Percentiles rank a stretch among this genome's conserved stretches.
These are phyloP conservation scores for Colletotrichum siamense DNA, from an alignment of 2,329 filamentous ascomycete species.

Conservation along the genomic window DNA sequence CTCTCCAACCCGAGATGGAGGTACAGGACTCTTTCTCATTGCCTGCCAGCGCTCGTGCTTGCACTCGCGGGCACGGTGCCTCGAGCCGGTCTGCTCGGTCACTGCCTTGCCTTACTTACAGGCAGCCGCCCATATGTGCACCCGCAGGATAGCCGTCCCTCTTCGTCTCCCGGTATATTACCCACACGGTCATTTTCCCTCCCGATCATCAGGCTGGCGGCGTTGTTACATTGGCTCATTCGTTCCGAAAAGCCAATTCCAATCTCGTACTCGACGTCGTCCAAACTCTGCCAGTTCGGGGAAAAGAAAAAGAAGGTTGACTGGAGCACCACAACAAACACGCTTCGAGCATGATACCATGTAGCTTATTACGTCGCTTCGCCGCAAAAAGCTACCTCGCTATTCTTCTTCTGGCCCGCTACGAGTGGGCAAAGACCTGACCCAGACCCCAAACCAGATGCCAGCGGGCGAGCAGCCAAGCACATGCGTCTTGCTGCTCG, in stretches of 20 bases:
- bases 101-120: not conserved
- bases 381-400: not conserved
- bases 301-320: not conserved
- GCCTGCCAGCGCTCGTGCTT: not conserved
- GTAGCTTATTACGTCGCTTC: not conserved
- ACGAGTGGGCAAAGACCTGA: not conserved
- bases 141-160: not conserved
- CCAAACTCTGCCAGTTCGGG: not conserved
- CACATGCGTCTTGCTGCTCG: conserved; percentile 5
- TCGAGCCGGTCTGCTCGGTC: not conserved
- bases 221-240: not conserved
- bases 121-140: not conserved
- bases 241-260: not conserved
- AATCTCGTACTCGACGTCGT: conserved; percentile 3
- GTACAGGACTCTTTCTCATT: not conserved
- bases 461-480: not conserved
- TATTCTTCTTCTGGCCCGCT: not conserved
- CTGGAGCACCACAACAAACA: not conserved
- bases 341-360: not conserved
- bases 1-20: not conserved
- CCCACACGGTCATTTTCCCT: not conserved
- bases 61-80: not conserved
- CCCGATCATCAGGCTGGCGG: not conserved
- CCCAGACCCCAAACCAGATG: conserved; percentile 7
- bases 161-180: not conserved